Percentiles rank a stretch among this genome's conserved stretches.
Conservation (phyloP, 2,329 filamentous ascomycete species). For the Davidsoniella neocaledoniae region DNA sequence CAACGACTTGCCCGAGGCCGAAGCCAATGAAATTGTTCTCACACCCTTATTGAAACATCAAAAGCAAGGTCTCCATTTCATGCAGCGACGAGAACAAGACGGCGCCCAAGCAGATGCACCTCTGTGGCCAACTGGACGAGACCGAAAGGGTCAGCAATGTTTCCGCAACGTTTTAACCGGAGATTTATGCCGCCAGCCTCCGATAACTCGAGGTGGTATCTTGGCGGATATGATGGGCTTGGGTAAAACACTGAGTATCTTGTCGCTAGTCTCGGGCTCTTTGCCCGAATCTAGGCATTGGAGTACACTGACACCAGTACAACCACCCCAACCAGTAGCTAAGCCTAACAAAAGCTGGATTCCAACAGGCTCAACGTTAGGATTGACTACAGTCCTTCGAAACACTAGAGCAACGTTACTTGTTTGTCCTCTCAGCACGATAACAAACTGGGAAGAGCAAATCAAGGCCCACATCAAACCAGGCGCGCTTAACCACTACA, state of each 20-base stretch:
- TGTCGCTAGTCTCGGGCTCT: conserved; percentile 58
- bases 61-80: conserved; percentile 77
- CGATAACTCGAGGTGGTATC: conserved; percentile 55
- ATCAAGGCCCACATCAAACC: conserved; percentile 63
- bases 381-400: conserved; percentile 33
- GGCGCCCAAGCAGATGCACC: conserved; percentile 48
- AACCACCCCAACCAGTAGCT: conserved; percentile 26
- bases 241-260: conserved; percentile 73
- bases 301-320: conserved; percentile 34
- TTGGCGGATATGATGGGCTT: conserved; percentile 78
- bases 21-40: conserved; percentile 43
- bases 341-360: conserved; percentile 21
- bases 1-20: conserved; percentile 59
- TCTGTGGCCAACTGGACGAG: conserved; percentile 52
- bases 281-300: conserved; percentile 46
- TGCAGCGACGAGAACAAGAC: conserved; percentile 58
- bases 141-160: conserved; percentile 32
- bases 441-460: conserved; percentile 90
- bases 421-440: conserved; percentile 75
- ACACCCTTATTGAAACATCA: conserved; percentile 69
- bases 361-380: conserved; percentile 21
- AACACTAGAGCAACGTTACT: conserved; percentile 73
- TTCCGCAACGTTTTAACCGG: conserved; percentile 64
- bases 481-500: conserved; percentile 50
- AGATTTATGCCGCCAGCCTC: conserved; percentile 36